phyloP scores from a whole-genome alignment of 192 early-diverging fungal species.

The Allomyces macrogynus region DNA sequence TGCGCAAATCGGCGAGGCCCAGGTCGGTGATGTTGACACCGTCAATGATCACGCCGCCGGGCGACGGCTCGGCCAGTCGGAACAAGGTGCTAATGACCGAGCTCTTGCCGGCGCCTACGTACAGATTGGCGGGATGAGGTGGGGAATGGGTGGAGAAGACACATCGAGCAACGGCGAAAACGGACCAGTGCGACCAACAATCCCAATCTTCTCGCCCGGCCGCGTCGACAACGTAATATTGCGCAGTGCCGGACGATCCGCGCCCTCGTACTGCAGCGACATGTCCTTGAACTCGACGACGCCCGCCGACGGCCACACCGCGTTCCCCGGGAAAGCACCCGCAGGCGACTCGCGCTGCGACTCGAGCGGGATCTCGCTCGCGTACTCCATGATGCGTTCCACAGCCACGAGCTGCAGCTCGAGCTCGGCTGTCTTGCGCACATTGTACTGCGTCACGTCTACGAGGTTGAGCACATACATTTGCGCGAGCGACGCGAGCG shows the following conservation, averaged over 20 bases:
- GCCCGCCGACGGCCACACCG: slow-evolving; percentile 10
- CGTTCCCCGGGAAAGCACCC: slow-evolving; percentile 4
- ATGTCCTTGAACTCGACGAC: neutral
- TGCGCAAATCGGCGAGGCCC: slow-evolving; percentile 55
- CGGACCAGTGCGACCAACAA: neutral
- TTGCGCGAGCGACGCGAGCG: slow-evolving; percentile 67
- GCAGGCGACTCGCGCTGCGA: slow-evolving; percentile 9
- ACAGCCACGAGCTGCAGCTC: slow-evolving; percentile 39
- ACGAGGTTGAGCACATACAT: slow-evolving; percentile 62
- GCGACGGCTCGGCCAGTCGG: slow-evolving; percentile 50
- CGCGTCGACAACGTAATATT: neutral
- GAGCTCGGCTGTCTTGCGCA: slow-evolving; percentile 31
- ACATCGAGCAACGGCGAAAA: neutral
- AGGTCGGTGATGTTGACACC: slow-evolving; percentile 51
- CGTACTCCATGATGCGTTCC: slow-evolving; percentile 72
- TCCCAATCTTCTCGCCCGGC: neutral
- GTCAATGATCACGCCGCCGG: slow-evolving; percentile 50
- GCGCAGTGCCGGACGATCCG: neutral
- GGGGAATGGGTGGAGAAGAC: no score
- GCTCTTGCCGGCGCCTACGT: slow-evolving; percentile 33
- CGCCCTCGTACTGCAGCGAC: neutral
- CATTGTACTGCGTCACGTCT: slow-evolving; percentile 73
- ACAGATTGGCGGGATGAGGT: no score
- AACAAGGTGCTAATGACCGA: slow-evolving; percentile 51
- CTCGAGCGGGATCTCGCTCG: slow-evolving; percentile 59